Conservation (phyloP, 345 rosid species). For the Salix koriyanagi region DNA sequence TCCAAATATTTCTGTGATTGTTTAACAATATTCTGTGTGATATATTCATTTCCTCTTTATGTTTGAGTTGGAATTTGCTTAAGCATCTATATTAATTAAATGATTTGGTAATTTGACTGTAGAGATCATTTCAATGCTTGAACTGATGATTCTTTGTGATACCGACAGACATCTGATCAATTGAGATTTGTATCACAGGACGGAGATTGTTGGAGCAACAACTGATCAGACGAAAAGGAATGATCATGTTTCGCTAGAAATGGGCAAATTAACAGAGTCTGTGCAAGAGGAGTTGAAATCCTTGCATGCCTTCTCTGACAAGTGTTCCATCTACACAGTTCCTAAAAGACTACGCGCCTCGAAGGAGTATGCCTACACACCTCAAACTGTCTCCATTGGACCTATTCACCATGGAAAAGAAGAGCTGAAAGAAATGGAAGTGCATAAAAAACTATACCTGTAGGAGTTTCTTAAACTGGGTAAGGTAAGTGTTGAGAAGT, state of each 20-base stretch:
- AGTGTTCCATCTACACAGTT: constrained; percentile 16
- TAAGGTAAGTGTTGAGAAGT: neutral
- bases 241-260: neutral
- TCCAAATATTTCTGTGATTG: too few species aligned
- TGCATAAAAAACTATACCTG: constrained; percentile 10
- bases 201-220: too few species aligned
- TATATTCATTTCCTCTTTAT: neutral
- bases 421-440: constrained; percentile 9
- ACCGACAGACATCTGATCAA: too few species aligned
- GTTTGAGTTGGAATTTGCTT: too few species aligned
- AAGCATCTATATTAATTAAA: too few species aligned
- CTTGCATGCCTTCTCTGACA: neutral
- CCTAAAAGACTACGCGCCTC: constrained; percentile 9
- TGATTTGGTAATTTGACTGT: too few species aligned
- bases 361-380: constrained; percentile 9
- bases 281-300: neutral
- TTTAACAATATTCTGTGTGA: neutral
- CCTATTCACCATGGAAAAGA: constrained; percentile 14
- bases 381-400: constrained; percentile 10
- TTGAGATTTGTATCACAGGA: too few species aligned
- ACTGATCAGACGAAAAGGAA: neutral
- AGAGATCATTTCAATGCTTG: too few species aligned
- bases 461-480: neutral
- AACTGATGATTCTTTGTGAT: too few species aligned
- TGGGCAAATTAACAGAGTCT: neutral